Conservation (phyloP, 2,329 filamentous ascomycete species). For the Alternaria gaisen region DNA sequence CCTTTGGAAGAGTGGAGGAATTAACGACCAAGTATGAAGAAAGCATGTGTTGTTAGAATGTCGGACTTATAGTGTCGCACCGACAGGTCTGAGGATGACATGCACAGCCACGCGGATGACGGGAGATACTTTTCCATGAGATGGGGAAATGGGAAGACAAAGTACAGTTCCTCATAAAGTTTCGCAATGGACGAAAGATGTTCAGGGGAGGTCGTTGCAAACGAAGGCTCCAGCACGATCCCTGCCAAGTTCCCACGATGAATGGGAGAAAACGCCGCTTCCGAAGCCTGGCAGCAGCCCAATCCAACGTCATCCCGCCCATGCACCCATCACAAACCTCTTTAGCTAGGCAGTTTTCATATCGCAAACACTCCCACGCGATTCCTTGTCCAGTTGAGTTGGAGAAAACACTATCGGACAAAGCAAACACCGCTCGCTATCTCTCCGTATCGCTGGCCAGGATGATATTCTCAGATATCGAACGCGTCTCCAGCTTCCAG, state of each 20-base stretch:
- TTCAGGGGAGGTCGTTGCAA: neutral
- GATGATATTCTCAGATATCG: constrained; percentile 27
- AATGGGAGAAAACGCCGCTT: constrained; percentile 22
- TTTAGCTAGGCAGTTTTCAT: neutral
- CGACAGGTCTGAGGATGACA: neutral
- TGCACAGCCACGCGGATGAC: neutral
- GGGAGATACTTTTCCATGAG: neutral
- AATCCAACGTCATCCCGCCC: constrained; percentile 22
- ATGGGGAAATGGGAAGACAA: neutral
- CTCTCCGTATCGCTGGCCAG: constrained; percentile 27
- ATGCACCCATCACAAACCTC: constrained; percentile 5
- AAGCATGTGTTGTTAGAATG: neutral
- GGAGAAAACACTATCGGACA: neutral
- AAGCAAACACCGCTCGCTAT: constrained; percentile 12
- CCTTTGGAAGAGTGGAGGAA: neutral
- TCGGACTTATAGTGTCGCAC: neutral
- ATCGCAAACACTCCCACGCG: constrained; percentile 7
- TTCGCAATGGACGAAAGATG: neutral
- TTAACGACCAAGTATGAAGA: neutral
- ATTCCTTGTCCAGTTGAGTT: neutral
- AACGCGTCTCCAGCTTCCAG: constrained; percentile 25
- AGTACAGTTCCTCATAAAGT: neutral
- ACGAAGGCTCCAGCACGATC: constrained; percentile 10
- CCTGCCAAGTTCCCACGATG: constrained; percentile 29
- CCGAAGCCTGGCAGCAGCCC: constrained; percentile 26